Evolutionary conservation across 179 eudicot species (phyloP).

Genomic region (Nepenthes alata): DNA sequence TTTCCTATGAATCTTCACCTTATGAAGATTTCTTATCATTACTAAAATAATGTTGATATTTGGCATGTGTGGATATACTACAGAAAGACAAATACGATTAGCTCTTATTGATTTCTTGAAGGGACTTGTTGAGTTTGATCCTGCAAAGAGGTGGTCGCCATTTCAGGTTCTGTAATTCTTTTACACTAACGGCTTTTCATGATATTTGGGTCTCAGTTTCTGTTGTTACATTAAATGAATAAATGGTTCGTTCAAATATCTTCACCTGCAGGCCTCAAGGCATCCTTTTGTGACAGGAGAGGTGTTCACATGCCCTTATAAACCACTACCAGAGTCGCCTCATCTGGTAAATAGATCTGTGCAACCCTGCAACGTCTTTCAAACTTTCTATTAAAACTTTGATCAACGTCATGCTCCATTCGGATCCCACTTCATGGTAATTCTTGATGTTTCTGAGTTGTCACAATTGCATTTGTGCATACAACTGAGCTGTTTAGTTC

Average conservation of each 20-base stretch:
- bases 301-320: constrained; percentile 72
- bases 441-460: too few species aligned
- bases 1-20: neutral
- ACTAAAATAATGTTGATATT: constrained; percentile 1
- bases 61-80: constrained; percentile 6
- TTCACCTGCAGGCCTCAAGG: constrained; percentile 62
- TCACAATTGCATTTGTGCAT: too few species aligned
- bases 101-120: constrained; percentile 84
- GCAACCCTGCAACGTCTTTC: neutral
- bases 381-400: neutral
- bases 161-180: constrained; percentile 45
- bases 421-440: too few species aligned
- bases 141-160: constrained; percentile 94
- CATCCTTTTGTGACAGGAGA: constrained; percentile 98
- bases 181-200: neutral
- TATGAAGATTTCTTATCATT: neutral
- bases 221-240: neutral
- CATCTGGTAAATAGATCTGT: constrained; percentile 54
- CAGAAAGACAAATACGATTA: constrained; percentile 70
- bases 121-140: constrained; percentile 98
- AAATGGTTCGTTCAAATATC: neutral
- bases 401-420: neutral
- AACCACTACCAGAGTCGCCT: constrained; percentile 77
- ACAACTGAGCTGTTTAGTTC: too few species aligned
- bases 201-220: neutral